phyloP scores from a whole-genome alignment of 2,329 filamentous ascomycete genomes.

The Aspergillus awamori region DNA sequence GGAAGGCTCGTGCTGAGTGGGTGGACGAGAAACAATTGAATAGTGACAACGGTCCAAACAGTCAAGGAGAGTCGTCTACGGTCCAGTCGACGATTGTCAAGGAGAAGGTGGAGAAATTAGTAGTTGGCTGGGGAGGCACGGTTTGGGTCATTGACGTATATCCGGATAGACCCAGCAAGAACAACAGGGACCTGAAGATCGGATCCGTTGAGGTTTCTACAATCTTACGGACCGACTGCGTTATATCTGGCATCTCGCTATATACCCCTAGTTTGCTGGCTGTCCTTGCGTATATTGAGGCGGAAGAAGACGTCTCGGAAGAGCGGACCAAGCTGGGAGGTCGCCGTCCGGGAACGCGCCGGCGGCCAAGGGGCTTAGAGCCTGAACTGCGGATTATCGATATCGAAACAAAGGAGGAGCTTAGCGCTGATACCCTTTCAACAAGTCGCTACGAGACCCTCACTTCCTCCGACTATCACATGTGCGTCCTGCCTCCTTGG shows the following conservation, averaged over 20 bases:
- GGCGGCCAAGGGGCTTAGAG: slow-evolving; percentile 76
- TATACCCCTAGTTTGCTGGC: slow-evolving; percentile 91
- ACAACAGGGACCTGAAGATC: slow-evolving; percentile 69
- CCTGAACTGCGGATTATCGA: slow-evolving; percentile 92
- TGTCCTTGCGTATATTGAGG: slow-evolving; percentile 85
- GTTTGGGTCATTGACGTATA: slow-evolving; percentile 95
- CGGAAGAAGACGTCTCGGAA: slow-evolving; percentile 69
- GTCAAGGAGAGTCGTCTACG: slow-evolving; percentile 46
- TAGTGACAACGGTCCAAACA: slow-evolving; percentile 60
- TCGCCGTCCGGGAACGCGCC: slow-evolving; percentile 66
- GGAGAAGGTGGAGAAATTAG: slow-evolving; percentile 67
- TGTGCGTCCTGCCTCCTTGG: slow-evolving; percentile 78
- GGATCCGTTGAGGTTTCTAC: slow-evolving; percentile 89
- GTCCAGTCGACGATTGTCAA: slow-evolving; percentile 46
- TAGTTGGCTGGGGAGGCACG: slow-evolving; percentile 94
- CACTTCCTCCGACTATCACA: slow-evolving; percentile 87
- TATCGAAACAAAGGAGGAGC: slow-evolving; percentile 76
- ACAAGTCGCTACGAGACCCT: slow-evolving; percentile 86
- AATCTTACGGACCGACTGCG: slow-evolving; percentile 95
- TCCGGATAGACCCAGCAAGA: slow-evolving; percentile 69
- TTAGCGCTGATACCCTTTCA: slow-evolving; percentile 83
- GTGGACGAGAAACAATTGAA: slow-evolving; percentile 83
- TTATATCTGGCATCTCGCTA: slow-evolving; percentile 94
- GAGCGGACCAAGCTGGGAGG: slow-evolving; percentile 36
- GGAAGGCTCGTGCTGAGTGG: slow-evolving; percentile 93